These are phyloP conservation scores for Gleditsia sinensis DNA, from an alignment of 306 rosid species.

Conservation along the genomic window DNA sequence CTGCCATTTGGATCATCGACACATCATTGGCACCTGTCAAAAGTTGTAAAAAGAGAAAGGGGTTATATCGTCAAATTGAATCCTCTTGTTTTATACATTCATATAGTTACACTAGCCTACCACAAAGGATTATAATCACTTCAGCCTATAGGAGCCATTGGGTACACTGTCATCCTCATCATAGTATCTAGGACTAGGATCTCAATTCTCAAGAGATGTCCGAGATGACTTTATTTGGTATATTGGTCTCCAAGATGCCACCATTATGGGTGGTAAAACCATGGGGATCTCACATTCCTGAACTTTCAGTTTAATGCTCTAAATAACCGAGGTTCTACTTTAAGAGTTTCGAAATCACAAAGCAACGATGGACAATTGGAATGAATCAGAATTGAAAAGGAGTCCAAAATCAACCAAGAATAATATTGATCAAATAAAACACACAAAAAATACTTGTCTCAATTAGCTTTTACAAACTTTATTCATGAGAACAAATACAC, in stretches of 20 bases:
- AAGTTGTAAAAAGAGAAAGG: conserved; percentile 14
- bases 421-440: no score
- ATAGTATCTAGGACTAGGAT: background rate
- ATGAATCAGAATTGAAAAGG: no score
- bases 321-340: no score
- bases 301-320: no score
- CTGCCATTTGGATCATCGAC: conserved; percentile 99
- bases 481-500: no score
- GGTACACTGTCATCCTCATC: background rate
- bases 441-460: no score
- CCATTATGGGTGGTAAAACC: background rate
- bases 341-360: no score
- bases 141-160: background rate
- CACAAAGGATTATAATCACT: conserved; percentile 11
- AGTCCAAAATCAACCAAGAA: no score
- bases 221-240: background rate
- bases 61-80: conserved; percentile 28
- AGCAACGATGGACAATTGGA: no score
- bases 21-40: conserved; percentile 95
- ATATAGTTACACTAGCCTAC: conserved; percentile 16
- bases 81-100: conserved; percentile 15
- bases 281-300: background rate
- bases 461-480: background rate
- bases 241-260: background rate
- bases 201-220: background rate